Base-by-base conservation (phyloP, 2,329 filamentous ascomycete genomes). In the Fusarium tjaetaba region DNA sequence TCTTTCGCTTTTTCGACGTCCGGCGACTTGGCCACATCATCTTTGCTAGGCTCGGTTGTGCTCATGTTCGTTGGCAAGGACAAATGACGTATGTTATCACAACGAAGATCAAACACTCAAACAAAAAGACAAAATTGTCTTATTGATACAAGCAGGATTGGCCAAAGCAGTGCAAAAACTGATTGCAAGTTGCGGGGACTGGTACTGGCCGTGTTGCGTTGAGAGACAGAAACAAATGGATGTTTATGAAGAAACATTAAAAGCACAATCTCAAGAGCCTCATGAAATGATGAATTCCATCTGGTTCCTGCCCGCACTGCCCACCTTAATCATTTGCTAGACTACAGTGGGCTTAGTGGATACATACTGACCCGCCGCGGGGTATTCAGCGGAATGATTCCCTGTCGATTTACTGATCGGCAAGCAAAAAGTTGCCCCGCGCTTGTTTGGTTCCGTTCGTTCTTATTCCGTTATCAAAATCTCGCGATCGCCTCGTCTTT, bases 321-420 rank as follows among this genome's bases (percentile, higher is more conserved):
- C 39, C 58, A 38, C 39, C 48, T 52, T 38, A 20, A 59, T 41
- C 20, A 20, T 10, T 32, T 18, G 18, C 65, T 70, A 69, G 41
- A 36, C 65, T 48, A 11, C n/a, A 65, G 61, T 14, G 38, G 43
- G 49, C 4, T 48, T 68, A 61, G 67, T 20, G 28, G 15, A 26
- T 13, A 22, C 10, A 28, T 24, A 24, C 26, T 41, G 48, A 62
- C 59, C 61, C 69, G 43, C 72, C 64, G 72, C 65, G 72, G 72
- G 72, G 69, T 45, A 39, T 56, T 30, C 56, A 68, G 72, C 55
- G 55, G 20, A 61, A 56, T 36, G 49, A 60, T 53, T 57, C 53
- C 36, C 57, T 69, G 26, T 58, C 15, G 64, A 66, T 66, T 38
- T 32, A 58, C 49, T 52, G 24, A 61, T 56, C 39, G 30, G n/a